phyloP scores from a whole-genome alignment of 2,329 filamentous ascomycete genomes.

The Botryotinia narcissicola region DNA sequence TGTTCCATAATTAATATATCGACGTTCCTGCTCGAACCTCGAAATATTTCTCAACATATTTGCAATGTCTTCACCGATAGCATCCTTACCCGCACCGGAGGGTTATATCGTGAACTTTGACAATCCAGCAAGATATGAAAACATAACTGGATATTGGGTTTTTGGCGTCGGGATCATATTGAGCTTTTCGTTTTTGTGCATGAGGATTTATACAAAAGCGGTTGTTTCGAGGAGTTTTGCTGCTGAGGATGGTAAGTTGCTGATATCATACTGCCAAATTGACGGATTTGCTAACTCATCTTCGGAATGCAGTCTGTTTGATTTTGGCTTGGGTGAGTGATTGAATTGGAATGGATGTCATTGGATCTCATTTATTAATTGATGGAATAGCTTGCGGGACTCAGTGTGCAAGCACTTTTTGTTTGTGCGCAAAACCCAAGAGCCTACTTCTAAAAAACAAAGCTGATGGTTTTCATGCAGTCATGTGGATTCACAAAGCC shows the following conservation, averaged over 20 bases:
- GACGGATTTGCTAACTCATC: neutral
- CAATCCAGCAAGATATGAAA: neutral
- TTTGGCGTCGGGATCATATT: constrained; percentile 3
- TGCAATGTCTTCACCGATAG: neutral
- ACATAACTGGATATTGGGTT: constrained; percentile 11
- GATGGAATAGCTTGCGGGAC: neutral
- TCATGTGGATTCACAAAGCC: neutral
- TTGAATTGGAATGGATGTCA: neutral
- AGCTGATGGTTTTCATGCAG: neutral
- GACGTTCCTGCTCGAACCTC: neutral
- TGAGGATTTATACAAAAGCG: constrained; percentile 5
- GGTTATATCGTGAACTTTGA: constrained; percentile 11
- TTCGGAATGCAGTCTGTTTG: neutral
- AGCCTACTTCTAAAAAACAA: no score
- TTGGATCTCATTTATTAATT: neutral
- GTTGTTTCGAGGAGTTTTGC: constrained; percentile 9
- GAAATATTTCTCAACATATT: neutral
- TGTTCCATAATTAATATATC: neutral
- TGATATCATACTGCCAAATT: neutral
- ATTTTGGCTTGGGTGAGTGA: constrained; percentile 16
- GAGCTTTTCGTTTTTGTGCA: neutral
- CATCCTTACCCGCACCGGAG: neutral
- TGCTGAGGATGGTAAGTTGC: constrained; percentile 1
- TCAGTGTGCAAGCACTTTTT: constrained; percentile 5
- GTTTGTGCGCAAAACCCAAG: neutral